Evolutionary conservation across 371 early-diverging fungal species (phyloP), one percentile per base, ranked within the genome.

Genomic region (Nematocida displodere): DNA sequence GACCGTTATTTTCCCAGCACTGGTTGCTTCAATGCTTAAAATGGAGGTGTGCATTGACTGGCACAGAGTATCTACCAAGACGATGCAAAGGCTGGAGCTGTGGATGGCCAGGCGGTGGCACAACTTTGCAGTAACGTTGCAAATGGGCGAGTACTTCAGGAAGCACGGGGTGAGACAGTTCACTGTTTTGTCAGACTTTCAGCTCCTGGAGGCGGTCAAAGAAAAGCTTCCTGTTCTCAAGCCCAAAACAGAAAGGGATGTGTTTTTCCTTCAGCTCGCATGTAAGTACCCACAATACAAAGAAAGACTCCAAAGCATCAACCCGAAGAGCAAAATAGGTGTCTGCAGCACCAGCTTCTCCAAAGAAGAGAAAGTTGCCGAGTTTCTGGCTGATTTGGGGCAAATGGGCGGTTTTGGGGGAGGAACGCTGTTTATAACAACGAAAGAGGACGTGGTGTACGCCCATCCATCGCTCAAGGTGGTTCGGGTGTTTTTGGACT

Each of bases 291-390:
- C 59, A 34, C 61, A 71, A 33, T 71, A 71, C 48, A 39, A 22
- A 17, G 47, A 48, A 8, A 53, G 1, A 24, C 42, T 71, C 0
- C 0, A 0, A 26, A 13, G 13, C 34, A 54, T 66, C 0, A 44
- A 59, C 8, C 33, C 29, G 8, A 8, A 5, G 8, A 1, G 42
- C 29, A 26, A 37, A 33, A 58, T 71, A 17, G 75, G 62, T 13
- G 42, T 71, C 5, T 71, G 75, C 54, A 71, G 75, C 59, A 71
- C 75, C 34, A 71, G 75, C 54, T 61, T 20, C 26, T 71, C 75
- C 5, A 7, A 55, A 7, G 75, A 71, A 50, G 75, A 71, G 29
- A 47, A 71, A 17, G 52, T 71, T 11, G 26, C 39, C 8, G 40
- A 33, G 37, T 34, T 71, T 0, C 61, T 71, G 15, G 28, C 49